phyloP scores from a whole-genome alignment of 208 protist genomes.

The Leishmania amazonensis region DNA sequence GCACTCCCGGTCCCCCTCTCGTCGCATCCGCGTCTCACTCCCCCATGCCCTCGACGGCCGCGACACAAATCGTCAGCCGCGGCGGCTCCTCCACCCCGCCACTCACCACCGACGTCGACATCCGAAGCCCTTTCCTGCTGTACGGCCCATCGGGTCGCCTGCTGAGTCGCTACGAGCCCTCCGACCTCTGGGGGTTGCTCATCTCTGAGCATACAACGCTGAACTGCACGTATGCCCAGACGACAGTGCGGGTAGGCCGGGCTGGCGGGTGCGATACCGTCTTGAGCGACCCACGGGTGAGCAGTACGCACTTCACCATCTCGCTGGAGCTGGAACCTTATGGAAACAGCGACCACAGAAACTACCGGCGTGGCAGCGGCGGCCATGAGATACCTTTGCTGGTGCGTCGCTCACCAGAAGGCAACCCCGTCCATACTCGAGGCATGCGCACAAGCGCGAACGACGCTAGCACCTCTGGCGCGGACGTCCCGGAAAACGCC shows the following conservation, averaged over 20 bases:
- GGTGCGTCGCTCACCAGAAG: neutral
- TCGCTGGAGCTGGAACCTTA: conserved; percentile 43
- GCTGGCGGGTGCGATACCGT: conserved; percentile 43
- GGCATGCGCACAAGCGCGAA: neutral
- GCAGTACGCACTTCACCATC: conserved; percentile 62
- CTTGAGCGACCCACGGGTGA: conserved; percentile 44
- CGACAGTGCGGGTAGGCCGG: conserved; percentile 50
- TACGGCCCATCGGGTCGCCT: conserved; percentile 28
- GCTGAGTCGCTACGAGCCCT: conserved; percentile 16
- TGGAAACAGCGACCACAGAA: neutral
- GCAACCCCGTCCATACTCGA: neutral
- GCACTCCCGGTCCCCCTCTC: neutral
- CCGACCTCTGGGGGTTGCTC: conserved; percentile 54
- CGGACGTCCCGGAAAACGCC: neutral
- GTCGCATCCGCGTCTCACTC: neutral
- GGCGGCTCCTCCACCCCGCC: conserved; percentile 4
- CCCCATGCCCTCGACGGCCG: conserved; percentile 12
- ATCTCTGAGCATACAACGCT: conserved; percentile 50
- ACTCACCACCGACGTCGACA: neutral
- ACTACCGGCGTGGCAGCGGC: neutral
- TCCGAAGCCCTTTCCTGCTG: conserved; percentile 26
- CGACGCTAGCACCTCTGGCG: neutral
- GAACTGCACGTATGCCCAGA: conserved; percentile 37
- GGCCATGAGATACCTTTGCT: neutral
- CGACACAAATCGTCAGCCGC: conserved; percentile 22